Evolutionary conservation across 805 yeast genomes (phyloP), one percentile per base, ranked within the genome.

Genomic region (Kockiozyma suomiensis): DNA sequence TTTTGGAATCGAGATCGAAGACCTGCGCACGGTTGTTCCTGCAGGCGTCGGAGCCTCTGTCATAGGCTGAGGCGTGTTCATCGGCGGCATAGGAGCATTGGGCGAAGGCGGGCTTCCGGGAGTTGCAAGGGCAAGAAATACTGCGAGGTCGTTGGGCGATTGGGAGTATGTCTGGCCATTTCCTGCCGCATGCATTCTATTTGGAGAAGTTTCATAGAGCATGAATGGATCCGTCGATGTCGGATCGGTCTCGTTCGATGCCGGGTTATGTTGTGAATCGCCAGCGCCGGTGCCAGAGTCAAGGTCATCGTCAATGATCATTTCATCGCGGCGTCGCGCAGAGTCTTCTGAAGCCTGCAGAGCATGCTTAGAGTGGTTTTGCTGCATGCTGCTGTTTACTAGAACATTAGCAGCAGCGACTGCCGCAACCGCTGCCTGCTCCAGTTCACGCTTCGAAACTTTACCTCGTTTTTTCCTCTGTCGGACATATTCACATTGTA

Each of bases 401-500:
- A 43, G 50, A 17, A 51, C 37, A 15, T 30, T 26, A 12, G 46
- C 56, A 10, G 33, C 59, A 10, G 25, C 48, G 33, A 30, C 33
- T 4, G 51, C 51, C 13, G 50, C 61, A 17, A 19, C 41, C 8
- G 56, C 47, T 15, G 54, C 61, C 28, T 45, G 54, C 17, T 33
- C 50, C 2, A 50, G 59, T 17, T 56, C 63, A 25, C 57, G 52
- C 30, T 38, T 57, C 19, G 61, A 35, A 8, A 30, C 58, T 38
- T 60, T 60, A n/a, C 83, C 83, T 54, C 83, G 69, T 64, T 78
- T 78, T 65, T 74, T 78, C 56, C 78, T 80, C 47, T 74, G 70
- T 42, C 83, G 70, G 4, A 74, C 59, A 58, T 80, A 80, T 1
- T 80, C 76, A 61, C 82, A 78, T 12, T 40, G 54, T 30, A 58